Evolutionary conservation across 129 eudicot genomes (phyloP), one percentile per base, ranked within the genome.

Genomic region (Lactuca saligna): DNA sequence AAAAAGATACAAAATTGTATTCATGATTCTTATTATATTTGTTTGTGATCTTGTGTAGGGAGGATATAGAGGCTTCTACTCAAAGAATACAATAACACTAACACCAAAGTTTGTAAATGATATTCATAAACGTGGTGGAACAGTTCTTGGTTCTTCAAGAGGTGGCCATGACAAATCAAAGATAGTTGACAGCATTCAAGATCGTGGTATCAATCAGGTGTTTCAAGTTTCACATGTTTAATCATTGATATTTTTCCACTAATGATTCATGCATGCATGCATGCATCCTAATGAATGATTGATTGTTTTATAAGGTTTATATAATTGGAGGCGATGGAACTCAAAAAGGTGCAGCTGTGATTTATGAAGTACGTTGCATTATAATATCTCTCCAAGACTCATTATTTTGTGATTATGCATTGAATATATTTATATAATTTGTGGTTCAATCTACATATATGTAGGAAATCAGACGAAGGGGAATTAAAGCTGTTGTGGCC

Each of bases 121-220:
- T 83, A 91, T 91, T 67, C 97, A 91, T 74, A 91, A 91, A 76
- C 97, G 97, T 48, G 97, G 97, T 67, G 97, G 97, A 29, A 91
- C 97, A 9, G 50, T 91, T 63, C 75, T 91, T 81, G 90, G 92
- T 77, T 83, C 97, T 41, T 87, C 97, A 73, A 78, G 97, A 68
- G 97, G 97, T 7, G 97, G 97, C 16, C 95, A 91, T 79, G 92
- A 91, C 65, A 85, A 86, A 60, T 48, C 61, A 49, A 91, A 88
- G 79, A 91, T 91, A 49, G 97, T 91, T 76, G 95, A 91, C 71
- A 85, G 95, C 82, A 91, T 91, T 78, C 95, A 91, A 75, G 97
- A 87, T 76, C 91, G 97, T 65, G 95, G 96, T 71, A 85, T 91
- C 61, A 91, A 91, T 79, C 97, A 91, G 90, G 97, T 83, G 31